Evolutionary conservation across 352 stramenopile genomes (phyloP).

Genomic region (Globisporangium emineosum): DNA sequence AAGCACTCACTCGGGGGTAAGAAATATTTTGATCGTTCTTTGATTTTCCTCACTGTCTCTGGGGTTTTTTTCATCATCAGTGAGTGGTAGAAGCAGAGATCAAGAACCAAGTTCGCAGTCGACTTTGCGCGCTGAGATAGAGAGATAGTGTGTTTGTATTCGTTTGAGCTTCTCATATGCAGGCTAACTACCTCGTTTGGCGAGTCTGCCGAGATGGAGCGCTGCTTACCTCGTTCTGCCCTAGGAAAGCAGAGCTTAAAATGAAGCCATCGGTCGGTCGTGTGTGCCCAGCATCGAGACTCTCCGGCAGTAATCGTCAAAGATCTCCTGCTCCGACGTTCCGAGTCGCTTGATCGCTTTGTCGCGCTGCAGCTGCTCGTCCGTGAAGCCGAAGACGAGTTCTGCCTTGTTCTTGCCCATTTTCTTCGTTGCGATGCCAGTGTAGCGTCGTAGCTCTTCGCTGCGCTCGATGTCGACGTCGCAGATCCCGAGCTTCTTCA

Average conservation of each 20-base stretch:
- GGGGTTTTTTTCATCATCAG: background rate
- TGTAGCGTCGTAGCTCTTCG: constrained; percentile 56
- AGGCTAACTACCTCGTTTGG: background rate
- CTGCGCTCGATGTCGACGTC: constrained; percentile 53
- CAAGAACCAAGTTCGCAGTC: background rate
- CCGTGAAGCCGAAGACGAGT: constrained; percentile 63
- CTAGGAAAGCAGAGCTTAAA: background rate
- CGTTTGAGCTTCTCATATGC: background rate
- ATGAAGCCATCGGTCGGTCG: constrained; percentile 16
- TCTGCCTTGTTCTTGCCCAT: constrained; percentile 41
- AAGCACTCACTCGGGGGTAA: background rate
- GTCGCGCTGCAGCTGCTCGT: constrained; percentile 54
- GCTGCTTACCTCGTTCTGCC: background rate
- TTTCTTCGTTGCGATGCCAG: constrained; percentile 31
- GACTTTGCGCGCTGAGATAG: background rate
- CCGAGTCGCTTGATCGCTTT: constrained; percentile 57
- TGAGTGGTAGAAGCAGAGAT: background rate
- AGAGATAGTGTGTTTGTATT: constrained; percentile 10
- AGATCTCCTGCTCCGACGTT: constrained; percentile 59
- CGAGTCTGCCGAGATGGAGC: background rate
- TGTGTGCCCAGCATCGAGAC: constrained; percentile 43
- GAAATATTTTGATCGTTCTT: background rate
- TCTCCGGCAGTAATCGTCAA: constrained; percentile 53
- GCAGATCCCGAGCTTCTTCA: constrained; percentile 75
- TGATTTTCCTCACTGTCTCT: background rate